Evolutionary conservation across 202 grass and related monocot species (phyloP).

Genomic region (Carex sylvatica): DNA sequence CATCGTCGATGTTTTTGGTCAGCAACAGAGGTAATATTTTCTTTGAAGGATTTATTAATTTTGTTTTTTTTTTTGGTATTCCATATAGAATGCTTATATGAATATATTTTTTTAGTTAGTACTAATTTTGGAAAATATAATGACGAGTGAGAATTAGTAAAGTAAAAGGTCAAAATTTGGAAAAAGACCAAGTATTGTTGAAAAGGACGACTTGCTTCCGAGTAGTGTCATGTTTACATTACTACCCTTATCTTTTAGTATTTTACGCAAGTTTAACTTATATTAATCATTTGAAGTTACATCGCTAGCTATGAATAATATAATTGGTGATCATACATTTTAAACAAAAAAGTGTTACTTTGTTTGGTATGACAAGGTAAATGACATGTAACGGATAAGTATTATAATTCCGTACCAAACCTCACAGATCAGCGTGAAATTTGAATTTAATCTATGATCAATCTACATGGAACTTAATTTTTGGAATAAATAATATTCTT

Average conservation of each 20-base stretch:
- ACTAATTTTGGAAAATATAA: background rate
- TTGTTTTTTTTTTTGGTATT: background rate
- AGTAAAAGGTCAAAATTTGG: background rate
- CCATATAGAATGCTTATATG: background rate
- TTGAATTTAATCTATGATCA: background rate
- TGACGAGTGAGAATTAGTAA: background rate
- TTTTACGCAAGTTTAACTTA: background rate
- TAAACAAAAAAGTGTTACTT: background rate
- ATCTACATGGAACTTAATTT: background rate
- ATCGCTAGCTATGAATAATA: background rate
- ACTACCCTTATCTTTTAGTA: background rate
- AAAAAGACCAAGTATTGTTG: background rate
- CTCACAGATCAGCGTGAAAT: background rate
- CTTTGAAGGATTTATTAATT: too few species aligned
- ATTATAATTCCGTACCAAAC: background rate
- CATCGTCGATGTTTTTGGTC: slow-evolving; percentile 58
- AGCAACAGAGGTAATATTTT: slow-evolving; percentile 56
- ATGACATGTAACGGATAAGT: background rate
- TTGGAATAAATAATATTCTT: background rate
- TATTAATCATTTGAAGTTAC: background rate
- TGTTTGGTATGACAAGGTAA: background rate
- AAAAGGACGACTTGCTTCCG: background rate
- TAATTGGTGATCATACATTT: background rate
- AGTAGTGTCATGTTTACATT: background rate
- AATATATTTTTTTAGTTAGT: background rate